Conservation (phyloP, 2,329 filamentous ascomycete species). For the Aspergillus candidus region DNA sequence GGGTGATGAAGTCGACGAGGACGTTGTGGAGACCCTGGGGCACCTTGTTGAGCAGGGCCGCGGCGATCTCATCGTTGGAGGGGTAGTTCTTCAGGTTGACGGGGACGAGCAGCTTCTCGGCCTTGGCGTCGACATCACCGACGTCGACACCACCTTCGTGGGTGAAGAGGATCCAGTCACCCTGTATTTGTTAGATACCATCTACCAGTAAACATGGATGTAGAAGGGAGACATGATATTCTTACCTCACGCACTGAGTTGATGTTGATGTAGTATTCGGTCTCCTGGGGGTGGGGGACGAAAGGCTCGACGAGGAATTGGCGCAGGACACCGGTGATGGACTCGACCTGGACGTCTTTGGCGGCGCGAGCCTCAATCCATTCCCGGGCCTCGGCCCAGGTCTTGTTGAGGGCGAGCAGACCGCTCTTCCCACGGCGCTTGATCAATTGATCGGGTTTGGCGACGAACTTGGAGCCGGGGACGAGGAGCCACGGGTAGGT, state of each 20-base stretch:
- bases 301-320: conserved; percentile 98
- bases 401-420: conserved; percentile 92
- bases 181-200: conserved; percentile 50
- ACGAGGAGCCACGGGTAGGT: conserved; percentile 94
- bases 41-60: conserved; percentile 81
- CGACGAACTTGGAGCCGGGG: conserved; percentile 83
- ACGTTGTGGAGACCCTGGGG: conserved; percentile 95
- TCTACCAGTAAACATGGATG: background rate
- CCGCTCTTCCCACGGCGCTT: conserved; percentile 99
- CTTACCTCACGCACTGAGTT: conserved; percentile 99
- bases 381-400: conserved; percentile 85
- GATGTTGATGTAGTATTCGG: conserved; percentile 99
- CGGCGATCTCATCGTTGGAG: conserved; percentile 89
- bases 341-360: conserved; percentile 91
- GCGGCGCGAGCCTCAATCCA: conserved; percentile 91
- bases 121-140: conserved; percentile 97
- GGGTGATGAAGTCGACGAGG: conserved; percentile 97
- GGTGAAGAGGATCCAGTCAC: conserved; percentile 99
- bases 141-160: conserved; percentile 99
- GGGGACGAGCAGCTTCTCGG: conserved; percentile 95
- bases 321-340: conserved; percentile 77
- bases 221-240: conserved; percentile 23
- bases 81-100: conserved; percentile 93
- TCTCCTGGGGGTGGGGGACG: conserved; percentile 88
- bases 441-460: conserved; percentile 99